Conservation (phyloP, 768 basidiomycete species). For the Lactifluus hygrophoroides region DNA sequence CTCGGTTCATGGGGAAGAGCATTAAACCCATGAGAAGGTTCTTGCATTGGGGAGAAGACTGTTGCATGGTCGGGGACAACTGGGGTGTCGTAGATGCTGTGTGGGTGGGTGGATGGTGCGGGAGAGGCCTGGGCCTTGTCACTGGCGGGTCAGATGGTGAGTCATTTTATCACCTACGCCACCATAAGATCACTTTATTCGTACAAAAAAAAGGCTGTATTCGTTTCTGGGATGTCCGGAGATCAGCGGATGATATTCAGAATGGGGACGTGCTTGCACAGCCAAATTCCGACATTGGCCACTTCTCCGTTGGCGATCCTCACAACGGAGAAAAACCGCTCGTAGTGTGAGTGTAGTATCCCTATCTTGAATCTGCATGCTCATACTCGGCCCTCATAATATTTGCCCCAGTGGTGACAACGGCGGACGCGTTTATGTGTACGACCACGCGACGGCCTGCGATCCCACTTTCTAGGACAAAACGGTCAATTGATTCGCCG, state of each 20-base stretch:
- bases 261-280: slow-evolving; percentile 17
- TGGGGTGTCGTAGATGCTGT: slow-evolving; percentile 17
- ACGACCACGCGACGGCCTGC: slow-evolving; percentile 5
- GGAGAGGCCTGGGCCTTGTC: slow-evolving; percentile 11
- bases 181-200: too few relatives aligned
- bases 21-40: slow-evolving; percentile 3
- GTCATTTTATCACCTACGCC: neutral
- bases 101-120: slow-evolving; percentile 18
- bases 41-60: slow-evolving; percentile 17
- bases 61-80: neutral
- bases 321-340: slow-evolving; percentile 15
- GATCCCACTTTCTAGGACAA: neutral
- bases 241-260: slow-evolving; percentile 11
- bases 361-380: neutral
- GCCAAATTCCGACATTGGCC: slow-evolving; percentile 17
- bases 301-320: slow-evolving; percentile 19
- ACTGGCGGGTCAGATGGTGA: slow-evolving; percentile 19
- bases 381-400: neutral
- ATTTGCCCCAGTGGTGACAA: slow-evolving; percentile 14
- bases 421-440: slow-evolving; percentile 18
- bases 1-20: slow-evolving; percentile 13
- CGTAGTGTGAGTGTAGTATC: slow-evolving; percentile 13
- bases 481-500: neutral
- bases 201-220: slow-evolving; percentile 14
- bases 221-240: slow-evolving; percentile 17